Evolutionary conservation across 2,329 filamentous ascomycete genomes (phyloP).

Genomic region (Colletotrichum tropicale): DNA sequence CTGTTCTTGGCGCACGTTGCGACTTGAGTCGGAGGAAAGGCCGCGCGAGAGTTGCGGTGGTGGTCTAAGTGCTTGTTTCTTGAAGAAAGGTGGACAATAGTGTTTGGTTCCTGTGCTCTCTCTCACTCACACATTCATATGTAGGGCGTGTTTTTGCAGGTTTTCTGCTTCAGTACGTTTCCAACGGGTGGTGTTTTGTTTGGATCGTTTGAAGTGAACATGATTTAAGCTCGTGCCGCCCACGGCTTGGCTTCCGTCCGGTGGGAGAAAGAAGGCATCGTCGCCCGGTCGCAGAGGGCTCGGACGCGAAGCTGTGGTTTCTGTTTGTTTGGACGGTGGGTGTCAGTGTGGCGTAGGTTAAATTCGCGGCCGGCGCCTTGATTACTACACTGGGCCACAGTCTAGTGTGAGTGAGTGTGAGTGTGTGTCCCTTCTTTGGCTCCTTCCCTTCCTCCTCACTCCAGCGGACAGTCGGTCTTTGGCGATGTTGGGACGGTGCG

Average conservation of each 20-base stretch:
- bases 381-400: background rate
- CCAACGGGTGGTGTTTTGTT: background rate
- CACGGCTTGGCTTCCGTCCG: background rate
- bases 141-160: background rate
- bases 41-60: background rate
- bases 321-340: slow-evolving; percentile 6
- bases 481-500: background rate
- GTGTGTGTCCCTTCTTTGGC: background rate
- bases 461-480: background rate
- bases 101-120: background rate
- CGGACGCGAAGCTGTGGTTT: slow-evolving; percentile 10
- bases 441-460: background rate
- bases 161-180: background rate
- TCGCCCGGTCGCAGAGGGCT: background rate
- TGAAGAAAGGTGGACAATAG: background rate
- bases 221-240: background rate
- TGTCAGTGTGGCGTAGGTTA: slow-evolving; percentile 16
- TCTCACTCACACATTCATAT: background rate
- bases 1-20: slow-evolving; percentile 17
- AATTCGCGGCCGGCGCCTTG: background rate
- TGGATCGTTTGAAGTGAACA: background rate
- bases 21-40: slow-evolving; percentile 3
- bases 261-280: background rate
- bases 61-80: background rate
- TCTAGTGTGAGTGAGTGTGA: background rate